phyloP scores from a whole-genome alignment of 2,329 filamentous ascomycete genomes.

The Curvularia eragrostidis region DNA sequence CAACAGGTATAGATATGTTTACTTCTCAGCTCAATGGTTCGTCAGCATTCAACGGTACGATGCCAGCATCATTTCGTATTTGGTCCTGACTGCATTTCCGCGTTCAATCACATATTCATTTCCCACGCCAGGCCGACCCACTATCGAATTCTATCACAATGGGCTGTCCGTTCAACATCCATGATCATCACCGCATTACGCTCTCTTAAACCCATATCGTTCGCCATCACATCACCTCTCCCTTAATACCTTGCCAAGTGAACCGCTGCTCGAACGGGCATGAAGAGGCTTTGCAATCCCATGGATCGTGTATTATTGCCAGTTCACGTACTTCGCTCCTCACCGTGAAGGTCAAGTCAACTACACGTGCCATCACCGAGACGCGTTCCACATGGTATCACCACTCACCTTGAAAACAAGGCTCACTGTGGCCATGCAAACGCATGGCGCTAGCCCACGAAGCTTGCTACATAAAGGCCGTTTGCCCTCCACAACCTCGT shows the following conservation, averaged over 20 bases:
- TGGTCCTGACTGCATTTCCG: background rate
- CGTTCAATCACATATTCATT: background rate
- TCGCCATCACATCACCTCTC: background rate
- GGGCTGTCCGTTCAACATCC: background rate
- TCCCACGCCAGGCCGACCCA: background rate
- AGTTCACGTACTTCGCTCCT: background rate
- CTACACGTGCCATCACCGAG: background rate
- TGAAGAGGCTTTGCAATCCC: background rate
- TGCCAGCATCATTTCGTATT: background rate
- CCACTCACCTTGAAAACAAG: background rate
- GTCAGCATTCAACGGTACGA: background rate
- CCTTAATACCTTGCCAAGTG: background rate
- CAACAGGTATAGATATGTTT: background rate
- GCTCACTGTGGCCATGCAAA: conserved; percentile 5
- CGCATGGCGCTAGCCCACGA: background rate
- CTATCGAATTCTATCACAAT: background rate
- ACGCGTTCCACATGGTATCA: conserved; percentile 3
- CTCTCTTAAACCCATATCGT: background rate
- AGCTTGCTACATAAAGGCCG: background rate
- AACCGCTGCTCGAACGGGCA: background rate
- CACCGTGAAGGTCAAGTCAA: background rate
- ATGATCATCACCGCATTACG: background rate
- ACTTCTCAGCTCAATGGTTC: background rate
- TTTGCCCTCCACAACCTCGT: background rate
- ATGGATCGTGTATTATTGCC: background rate